A percentile compares a stretch with the other conserved stretches of the same genome.
Conservation (phyloP, 2,329 filamentous ascomycete species). For the Epichloe uncinata region DNA sequence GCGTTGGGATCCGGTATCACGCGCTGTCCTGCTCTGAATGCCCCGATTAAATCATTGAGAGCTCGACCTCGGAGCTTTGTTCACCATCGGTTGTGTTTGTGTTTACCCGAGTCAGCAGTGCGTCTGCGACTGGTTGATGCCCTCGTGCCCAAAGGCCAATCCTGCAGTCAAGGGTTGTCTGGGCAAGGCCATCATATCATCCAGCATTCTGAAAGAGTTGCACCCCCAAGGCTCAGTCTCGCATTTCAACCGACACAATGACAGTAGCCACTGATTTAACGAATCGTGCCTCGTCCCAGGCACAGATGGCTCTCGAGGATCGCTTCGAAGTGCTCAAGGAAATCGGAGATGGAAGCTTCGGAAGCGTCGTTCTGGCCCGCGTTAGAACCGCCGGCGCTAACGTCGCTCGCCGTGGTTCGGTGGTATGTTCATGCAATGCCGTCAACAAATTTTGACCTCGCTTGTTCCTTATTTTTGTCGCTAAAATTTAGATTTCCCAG, state of each 20-base stretch:
- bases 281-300: constrained; percentile 50
- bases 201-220: background rate
- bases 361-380: constrained; percentile 83
- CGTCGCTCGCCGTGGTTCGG: constrained; percentile 77
- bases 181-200: background rate
- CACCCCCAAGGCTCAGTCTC: background rate
- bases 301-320: constrained; percentile 65
- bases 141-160: constrained; percentile 2
- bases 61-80: constrained; percentile 19
- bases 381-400: constrained; percentile 82
- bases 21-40: constrained; percentile 19
- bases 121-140: constrained; percentile 8
- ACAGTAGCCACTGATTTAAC: constrained; percentile 62
- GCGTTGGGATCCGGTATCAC: constrained; percentile 4
- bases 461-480: constrained; percentile 6
- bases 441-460: constrained; percentile 5
- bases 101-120: constrained; percentile 12
- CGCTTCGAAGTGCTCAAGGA: constrained; percentile 96
- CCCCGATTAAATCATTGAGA: constrained; percentile 18
- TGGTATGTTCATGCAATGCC: constrained; percentile 50
- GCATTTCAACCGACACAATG: constrained; percentile 35
- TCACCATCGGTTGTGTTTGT: background rate
- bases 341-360: constrained; percentile 97
- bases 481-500: constrained; percentile 29
- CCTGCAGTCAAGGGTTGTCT: background rate